These are phyloP conservation scores for Penicillium rolfsii DNA, from an alignment of 2,329 filamentous ascomycete species.

Conservation along the genomic window DNA sequence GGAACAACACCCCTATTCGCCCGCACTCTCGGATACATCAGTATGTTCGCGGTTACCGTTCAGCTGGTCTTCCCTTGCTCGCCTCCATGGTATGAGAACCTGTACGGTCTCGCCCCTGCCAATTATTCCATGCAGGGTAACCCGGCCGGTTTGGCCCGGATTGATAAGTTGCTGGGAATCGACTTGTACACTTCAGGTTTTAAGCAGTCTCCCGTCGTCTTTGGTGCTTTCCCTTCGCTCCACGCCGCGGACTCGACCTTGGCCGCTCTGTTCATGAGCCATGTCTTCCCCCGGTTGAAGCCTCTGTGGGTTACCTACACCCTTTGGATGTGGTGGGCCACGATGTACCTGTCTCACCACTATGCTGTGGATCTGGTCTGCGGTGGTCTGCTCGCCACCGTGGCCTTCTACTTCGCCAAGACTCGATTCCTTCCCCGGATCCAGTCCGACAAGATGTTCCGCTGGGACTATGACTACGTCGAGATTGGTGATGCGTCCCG, in stretches of 20 bases:
- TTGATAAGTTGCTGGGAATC: slow-evolving; percentile 86
- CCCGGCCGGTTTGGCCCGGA: slow-evolving; percentile 83
- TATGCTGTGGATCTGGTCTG: slow-evolving; percentile 92
- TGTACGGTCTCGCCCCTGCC: slow-evolving; percentile 85
- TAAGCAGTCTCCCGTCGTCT: slow-evolving; percentile 85
- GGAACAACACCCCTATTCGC: slow-evolving; percentile 84
- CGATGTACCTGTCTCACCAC: slow-evolving; percentile 97
- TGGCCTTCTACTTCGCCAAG: slow-evolving; percentile 81
- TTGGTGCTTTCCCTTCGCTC: slow-evolving; percentile 91
- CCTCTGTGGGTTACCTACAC: slow-evolving; percentile 81
- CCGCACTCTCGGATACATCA: slow-evolving; percentile 89
- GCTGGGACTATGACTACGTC: slow-evolving; percentile 95
- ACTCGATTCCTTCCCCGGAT: slow-evolving; percentile 78
- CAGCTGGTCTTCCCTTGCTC: slow-evolving; percentile 92
- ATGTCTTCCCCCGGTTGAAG: slow-evolving; percentile 83
- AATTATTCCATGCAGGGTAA: slow-evolving; percentile 90
- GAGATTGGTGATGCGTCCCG: slow-evolving; percentile 71
- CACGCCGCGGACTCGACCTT: slow-evolving; percentile 88
- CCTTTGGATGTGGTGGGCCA: slow-evolving; percentile 96
- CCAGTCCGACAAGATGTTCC: slow-evolving; percentile 80
- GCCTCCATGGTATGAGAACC: slow-evolving; percentile 95
- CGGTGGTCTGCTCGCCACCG: slow-evolving; percentile 75
- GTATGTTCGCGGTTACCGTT: slow-evolving; percentile 81
- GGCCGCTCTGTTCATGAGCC: slow-evolving; percentile 89
- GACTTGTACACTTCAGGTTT: slow-evolving; percentile 94